Base-by-base conservation (phyloP, 768 basidiomycete species). In the Lactarius akahatsu region DNA sequence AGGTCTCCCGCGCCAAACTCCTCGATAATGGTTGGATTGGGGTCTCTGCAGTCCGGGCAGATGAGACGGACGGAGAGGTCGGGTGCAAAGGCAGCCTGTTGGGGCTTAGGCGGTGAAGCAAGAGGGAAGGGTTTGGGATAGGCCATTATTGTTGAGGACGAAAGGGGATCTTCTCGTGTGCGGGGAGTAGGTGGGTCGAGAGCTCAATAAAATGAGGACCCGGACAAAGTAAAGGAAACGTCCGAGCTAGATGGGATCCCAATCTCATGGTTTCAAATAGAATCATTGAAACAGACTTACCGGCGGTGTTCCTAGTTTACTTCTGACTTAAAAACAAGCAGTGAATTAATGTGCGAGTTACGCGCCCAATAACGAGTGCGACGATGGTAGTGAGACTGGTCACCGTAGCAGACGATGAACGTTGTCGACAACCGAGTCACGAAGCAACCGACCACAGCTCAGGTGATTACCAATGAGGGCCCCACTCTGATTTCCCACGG, bases 1-100 rank as follows among this genome's bases (percentile, higher is more conserved):
- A 98, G 87, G 79, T 99, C 97, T 73, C 97, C 97, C 71, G 92
- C 91, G 74, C 93, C 92, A 79, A 96, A 98, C 81, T 98, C 94
- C 81, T 99, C 97, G 73, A 95, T 85, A 74, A 99, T 96, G 71
- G 95, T 88, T 16, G 95, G 94, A 73, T 92, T 91, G 64, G 93
- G 92, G 74, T 93, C 91, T 78, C 90, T 83, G 81, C 96, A 98
- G 73, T 98, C 96, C 26, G 95, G 96, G 75, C 96, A 98, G 71
- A 96, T 91, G 72, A 94, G 86, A 57, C 92, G 90, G 70, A 94
- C 90, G 59, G 91, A 87, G 65, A 94, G 83, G 77, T 94, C 92
- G 41, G 91, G 92, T 34, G 88, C 91, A 76, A 82, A 92, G 23
- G 83, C 84, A 15, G 83, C 84, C 70, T 85, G 83, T 34, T 82